Evolutionary conservation across 106 monocot genomes (phyloP), one percentile per base, ranked within the genome.

Genomic region (Phalaenopsis equestris): DNA sequence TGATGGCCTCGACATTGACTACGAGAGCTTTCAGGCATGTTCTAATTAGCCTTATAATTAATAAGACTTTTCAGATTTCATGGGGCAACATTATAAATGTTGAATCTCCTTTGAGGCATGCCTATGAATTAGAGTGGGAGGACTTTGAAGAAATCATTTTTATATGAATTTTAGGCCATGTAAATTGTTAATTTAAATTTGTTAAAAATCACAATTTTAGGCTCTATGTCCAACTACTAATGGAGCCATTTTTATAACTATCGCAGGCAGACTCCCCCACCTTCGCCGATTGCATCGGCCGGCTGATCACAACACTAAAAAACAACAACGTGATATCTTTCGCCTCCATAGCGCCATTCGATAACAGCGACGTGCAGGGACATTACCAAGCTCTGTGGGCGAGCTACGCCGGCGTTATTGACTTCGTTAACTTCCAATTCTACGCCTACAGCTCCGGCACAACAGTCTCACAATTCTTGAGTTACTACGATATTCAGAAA

Each of bases 401-500:
- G 19, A 70, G 77, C 16, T 85, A 85, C 56, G 42, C 17, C 5
- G 6, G 21, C 72, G 70, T 77, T 6, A 85, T 85, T 55, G 80
- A 85, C 45, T 85, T 72, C 45, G 85, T 84, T 0, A 85, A 85
- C 77, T 85, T 85, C 56, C 85, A 85, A 47, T 85, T 85, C 77
- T 85, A 81, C 30, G 85, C 85, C 1, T 85, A 81, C 55, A 56
- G 12, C 56, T 43, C 80, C 1, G 55, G 12, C 8, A 85, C 77
- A 5, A 81, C 81, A 2, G 81, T 37, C 57, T 17, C 56, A 24
- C 85, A 85, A 56, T 81, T 85, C 43, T 21, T 77, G 55, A 41
- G 42, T 70, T 81, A 85, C 23, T 85, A 55, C 56, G 81, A 80
- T 2, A 56, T 67, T 5, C 80, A 85, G 55, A 80, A 76, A 15